phyloP scores from a whole-genome alignment of 345 rosid species.

The Populus deltoides region DNA sequence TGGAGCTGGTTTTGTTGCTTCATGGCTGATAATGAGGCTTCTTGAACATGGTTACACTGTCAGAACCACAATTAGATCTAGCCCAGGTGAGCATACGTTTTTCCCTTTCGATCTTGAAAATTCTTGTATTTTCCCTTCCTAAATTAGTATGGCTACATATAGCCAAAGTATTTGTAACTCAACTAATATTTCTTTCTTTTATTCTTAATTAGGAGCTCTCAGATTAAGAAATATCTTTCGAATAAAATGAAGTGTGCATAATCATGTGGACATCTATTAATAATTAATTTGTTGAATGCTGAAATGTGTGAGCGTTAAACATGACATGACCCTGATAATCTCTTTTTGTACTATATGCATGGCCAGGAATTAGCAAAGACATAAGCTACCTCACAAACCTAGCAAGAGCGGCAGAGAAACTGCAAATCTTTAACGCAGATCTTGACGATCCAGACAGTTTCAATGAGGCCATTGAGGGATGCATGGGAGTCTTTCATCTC shows the following conservation, averaged over 20 bases:
- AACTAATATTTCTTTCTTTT: too few relatives aligned
- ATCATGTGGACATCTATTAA: too few relatives aligned
- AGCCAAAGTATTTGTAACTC: too few relatives aligned
- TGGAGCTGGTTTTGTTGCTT: conserved; percentile 7
- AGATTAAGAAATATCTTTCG: too few relatives aligned
- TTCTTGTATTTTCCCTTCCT: too few relatives aligned
- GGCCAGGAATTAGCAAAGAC: conserved; percentile 9
- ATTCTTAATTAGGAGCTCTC: too few relatives aligned
- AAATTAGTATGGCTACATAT: too few relatives aligned
- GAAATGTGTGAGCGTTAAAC: too few relatives aligned
- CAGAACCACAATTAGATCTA: conserved; percentile 3
- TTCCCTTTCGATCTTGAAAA: background rate
- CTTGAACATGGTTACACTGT: conserved; percentile 11
- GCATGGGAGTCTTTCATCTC: conserved; percentile 56
- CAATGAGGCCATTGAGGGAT: conserved; percentile 51
- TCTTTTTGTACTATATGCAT: background rate
- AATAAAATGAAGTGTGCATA: too few relatives aligned
- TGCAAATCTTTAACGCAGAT: conserved; percentile 45
- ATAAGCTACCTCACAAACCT: conserved; percentile 22
- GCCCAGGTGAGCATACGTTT: background rate
- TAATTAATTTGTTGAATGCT: too few relatives aligned
- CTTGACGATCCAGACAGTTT: conserved; percentile 48
- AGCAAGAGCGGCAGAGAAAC: conserved; percentile 14
- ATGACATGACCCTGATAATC: background rate
- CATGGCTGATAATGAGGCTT: conserved; percentile 17